phyloP scores from a whole-genome alignment of 805 yeast species.

The Spathaspora sp. region DNA sequence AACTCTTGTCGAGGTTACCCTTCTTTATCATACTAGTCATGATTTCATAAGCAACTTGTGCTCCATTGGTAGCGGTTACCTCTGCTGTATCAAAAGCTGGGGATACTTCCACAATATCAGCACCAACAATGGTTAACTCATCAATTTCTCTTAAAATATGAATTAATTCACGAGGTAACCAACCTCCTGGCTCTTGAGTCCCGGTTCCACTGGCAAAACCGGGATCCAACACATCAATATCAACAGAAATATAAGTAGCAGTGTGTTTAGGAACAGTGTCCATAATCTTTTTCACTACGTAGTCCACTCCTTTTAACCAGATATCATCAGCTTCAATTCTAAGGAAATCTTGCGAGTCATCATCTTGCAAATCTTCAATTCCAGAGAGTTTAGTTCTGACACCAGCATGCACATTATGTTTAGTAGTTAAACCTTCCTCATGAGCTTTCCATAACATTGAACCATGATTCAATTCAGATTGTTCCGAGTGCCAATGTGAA shows the following conservation, averaged over 20 bases:
- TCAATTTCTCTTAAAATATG: slow-evolving; percentile 46
- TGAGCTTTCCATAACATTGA: slow-evolving; percentile 82
- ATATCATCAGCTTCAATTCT: slow-evolving; percentile 72
- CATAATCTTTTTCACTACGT: slow-evolving; percentile 50
- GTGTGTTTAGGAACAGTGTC: slow-evolving; percentile 54
- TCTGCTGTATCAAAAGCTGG: slow-evolving; percentile 66
- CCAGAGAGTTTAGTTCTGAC: slow-evolving; percentile 72
- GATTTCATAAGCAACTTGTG: slow-evolving; percentile 68
- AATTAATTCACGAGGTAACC: slow-evolving; percentile 52
- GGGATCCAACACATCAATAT: slow-evolving; percentile 62
- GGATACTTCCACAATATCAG: slow-evolving; percentile 56
- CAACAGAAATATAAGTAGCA: slow-evolving; percentile 78
- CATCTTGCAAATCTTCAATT: slow-evolving; percentile 60
- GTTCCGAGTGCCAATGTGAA: slow-evolving; percentile 54
- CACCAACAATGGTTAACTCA: slow-evolving; percentile 46
- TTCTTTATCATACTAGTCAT: slow-evolving; percentile 72
- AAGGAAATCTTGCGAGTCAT: slow-evolving; percentile 63
- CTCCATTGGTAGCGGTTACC: slow-evolving; percentile 64
- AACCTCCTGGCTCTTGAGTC: slow-evolving; percentile 58
- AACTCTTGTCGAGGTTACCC: slow-evolving; percentile 19
- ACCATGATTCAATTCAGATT: slow-evolving; percentile 71
- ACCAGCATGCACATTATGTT: slow-evolving; percentile 70
- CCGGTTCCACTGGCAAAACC: slow-evolving; percentile 59
- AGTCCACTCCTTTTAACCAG: slow-evolving; percentile 61
- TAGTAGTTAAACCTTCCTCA: slow-evolving; percentile 61